Evolutionary conservation across 345 rosid species (phyloP).

Genomic region (Balakata baccata): DNA sequence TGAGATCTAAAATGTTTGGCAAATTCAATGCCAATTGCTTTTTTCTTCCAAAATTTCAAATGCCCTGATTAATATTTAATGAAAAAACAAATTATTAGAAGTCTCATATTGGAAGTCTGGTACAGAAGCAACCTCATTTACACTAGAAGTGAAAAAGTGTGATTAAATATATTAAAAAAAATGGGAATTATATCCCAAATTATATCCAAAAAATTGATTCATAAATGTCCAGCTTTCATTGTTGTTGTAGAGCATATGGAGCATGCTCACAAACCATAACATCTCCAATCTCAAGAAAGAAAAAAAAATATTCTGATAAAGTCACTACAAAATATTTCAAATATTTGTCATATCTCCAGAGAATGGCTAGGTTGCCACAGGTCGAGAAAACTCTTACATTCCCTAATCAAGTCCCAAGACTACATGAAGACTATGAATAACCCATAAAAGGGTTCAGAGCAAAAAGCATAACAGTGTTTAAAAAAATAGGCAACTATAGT

Average conservation of each 20-base stretch:
- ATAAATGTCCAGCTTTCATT: not conserved
- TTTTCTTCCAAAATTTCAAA: conserved; percentile 98
- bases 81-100: not conserved
- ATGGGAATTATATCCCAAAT: not conserved
- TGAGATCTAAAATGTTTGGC: conserved; percentile 97
- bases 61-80: conserved; percentile 49
- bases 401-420: not conserved
- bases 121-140: not conserved
- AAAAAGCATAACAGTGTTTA: not conserved
- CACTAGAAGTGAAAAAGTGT: not conserved
- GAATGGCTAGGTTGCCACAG: not conserved
- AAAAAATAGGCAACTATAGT: not conserved
- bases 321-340: no score
- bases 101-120: not conserved
- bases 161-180: not conserved
- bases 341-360: no score
- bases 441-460: not conserved
- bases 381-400: not conserved
- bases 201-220: not conserved
- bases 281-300: no score
- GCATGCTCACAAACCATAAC: not conserved
- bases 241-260: not conserved
- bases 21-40: conserved; percentile 77
- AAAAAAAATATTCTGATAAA: no score
- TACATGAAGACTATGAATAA: not conserved